These are phyloP conservation scores for Gilbertella persicaria DNA, from an alignment of 371 early-diverging fungal genomes.

Conservation along the genomic window DNA sequence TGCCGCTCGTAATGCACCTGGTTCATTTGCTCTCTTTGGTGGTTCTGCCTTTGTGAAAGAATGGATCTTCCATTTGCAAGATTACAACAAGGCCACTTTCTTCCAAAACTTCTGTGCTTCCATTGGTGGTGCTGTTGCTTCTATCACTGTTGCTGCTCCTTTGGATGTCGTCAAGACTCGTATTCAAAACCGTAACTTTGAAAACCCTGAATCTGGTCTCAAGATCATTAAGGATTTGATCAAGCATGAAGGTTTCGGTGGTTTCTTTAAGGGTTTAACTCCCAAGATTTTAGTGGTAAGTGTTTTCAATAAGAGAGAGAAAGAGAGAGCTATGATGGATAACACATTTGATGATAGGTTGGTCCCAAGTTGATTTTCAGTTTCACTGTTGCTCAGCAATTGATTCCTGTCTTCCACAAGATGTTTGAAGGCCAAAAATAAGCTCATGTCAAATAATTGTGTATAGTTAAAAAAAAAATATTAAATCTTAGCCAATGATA, in stretches of 20 bases:
- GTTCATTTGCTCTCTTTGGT: slow-evolving; percentile 96
- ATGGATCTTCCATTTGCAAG: slow-evolving; percentile 81
- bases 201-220: slow-evolving; percentile 85
- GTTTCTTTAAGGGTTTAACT: slow-evolving; percentile 97
- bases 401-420: slow-evolving; percentile 83
- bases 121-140: slow-evolving; percentile 94
- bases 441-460: slow-evolving; percentile 3
- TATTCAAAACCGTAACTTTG: slow-evolving; percentile 92
- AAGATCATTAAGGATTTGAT: slow-evolving; percentile 86
- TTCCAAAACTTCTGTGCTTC: slow-evolving; percentile 96
- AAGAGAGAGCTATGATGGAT: slow-evolving; percentile 1
- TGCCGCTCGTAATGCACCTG: slow-evolving; percentile 97
- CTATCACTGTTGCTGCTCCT: slow-evolving; percentile 94
- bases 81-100: slow-evolving; percentile 94
- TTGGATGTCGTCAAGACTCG: slow-evolving; percentile 98
- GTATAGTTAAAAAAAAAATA: slow-evolving; percentile 10
- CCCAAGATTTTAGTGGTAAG: slow-evolving; percentile 90
- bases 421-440: slow-evolving; percentile 29
- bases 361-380: slow-evolving; percentile 98
- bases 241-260: slow-evolving; percentile 88
- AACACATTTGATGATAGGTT: slow-evolving; percentile 43
- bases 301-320: neutral
- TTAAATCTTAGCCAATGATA: slow-evolving; percentile 8
- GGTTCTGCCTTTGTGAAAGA: slow-evolving; percentile 96
- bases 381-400: slow-evolving; percentile 94